Base-by-base conservation (phyloP, 2,329 filamentous ascomycete species). In the Diplodia mutila region DNA sequence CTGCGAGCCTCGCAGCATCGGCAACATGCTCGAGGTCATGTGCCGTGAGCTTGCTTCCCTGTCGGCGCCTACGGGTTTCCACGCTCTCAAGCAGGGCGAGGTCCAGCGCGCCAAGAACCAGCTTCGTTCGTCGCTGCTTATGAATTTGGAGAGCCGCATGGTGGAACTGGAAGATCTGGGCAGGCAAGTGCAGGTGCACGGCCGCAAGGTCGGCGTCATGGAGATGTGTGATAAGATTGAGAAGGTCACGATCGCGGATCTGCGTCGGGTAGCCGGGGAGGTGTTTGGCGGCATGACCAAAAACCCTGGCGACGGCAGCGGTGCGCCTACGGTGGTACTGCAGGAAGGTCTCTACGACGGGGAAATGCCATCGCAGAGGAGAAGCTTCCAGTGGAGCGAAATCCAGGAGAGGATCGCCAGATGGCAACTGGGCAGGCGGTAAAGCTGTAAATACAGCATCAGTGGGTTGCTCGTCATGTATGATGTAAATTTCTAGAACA, bases 61-160 rank as follows among this genome's bases (percentile, higher is more conserved):
- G 34, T 92, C 92, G 3, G 83, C 92, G 29, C 90, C 94, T 66
- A 87, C 84, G 0, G 93, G 94, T 32, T 93, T 90, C 77, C 84
- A 87, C 0, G 86, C 90, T 2, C 85, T 99, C 11, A 88, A 90
- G 72, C 81, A 88, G 2, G 85, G 84, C 42, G 95, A 99, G 80
- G 94, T 99, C 68, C 88, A 89, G 75, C 90, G 95, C 61, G 95
- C 95, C 21, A 99, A 99, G 87, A 99, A 99, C 79, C 95, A 99
- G 82, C 88, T 99, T 18, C 89, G 94, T 51, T 94, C 90, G 16
- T 91, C 89, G 67, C 84, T 99, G 49, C 86, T 99, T 61, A 99
- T 99, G 95, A 99, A 99, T 81, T 87, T 99, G 32, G 95, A 99
- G 82, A 93, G 89, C 72, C 87, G 95, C 69, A 97, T 99, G 93